Evolutionary conservation across 108 stramenopile genomes (phyloP), one percentile per base, ranked within the genome.

Genomic region (Bacterosira constricta): DNA sequence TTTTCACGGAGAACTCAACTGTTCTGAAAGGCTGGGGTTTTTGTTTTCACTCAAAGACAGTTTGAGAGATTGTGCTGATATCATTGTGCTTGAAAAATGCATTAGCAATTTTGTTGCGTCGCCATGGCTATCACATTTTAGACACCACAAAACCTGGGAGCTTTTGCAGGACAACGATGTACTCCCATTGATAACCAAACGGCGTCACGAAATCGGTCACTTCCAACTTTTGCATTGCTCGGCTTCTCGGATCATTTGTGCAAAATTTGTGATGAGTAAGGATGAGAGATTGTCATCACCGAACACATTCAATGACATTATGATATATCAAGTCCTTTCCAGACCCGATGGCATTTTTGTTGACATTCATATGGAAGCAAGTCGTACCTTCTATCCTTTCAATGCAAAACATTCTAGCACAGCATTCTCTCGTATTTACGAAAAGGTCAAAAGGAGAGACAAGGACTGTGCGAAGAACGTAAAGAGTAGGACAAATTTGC

Each of bases 281-380:
- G 25, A 39, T 46, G 63, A 51, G 4, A 17, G 30, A 46, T 62
- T 50, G 30, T 26, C 66, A 63, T 18, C 51, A 9, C 56, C 52
- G 20, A 44, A 21, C 15, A 39, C 41, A 29, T 49, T 49, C 30
- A 35, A 34, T n/a, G 64, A 77, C 38, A 64, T 63, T 57, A 63
- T 84, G 69, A 59, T 71, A 71, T 71, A 80, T 90, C 42, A 87
- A 86, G 67, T 93, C 77, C 72, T 85, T 78, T 42, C 53, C 81
- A 34, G 79, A 67, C 1, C 65, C 12, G 88, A 90, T 47, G 78
- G 73, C 37, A 83, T 88, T 30, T 75, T 81, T 45, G 82, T 90
- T 30, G 77, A 87, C 52, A 66, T 93, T 54, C 79, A 89, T 42
- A 86, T 93, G 87, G 92, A 93, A 50, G 67, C 82, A n/a, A 69